phyloP scores from a whole-genome alignment of 768 basidiomycete species.

The Suillus discolor region DNA sequence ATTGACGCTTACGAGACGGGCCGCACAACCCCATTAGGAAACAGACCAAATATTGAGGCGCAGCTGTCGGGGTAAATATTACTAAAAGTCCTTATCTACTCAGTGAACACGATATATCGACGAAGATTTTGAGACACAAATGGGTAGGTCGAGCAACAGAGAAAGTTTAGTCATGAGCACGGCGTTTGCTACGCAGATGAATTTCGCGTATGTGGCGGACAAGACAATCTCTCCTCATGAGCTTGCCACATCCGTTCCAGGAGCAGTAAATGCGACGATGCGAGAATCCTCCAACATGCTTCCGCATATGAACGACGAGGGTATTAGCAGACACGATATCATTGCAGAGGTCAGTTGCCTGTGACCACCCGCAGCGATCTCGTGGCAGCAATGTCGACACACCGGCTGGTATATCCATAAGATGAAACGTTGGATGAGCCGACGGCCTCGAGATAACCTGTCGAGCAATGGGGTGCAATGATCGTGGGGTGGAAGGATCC shows the following conservation, averaged over 20 bases:
- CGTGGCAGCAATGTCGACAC: neutral
- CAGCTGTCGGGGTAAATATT: neutral
- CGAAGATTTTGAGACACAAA: neutral
- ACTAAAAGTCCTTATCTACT: neutral
- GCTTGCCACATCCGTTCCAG: constrained; percentile 4
- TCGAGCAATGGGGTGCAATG: neutral
- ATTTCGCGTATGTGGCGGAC: constrained; percentile 2
- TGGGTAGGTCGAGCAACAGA: neutral
- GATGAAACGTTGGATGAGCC: neutral
- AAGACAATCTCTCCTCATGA: constrained; percentile 4
- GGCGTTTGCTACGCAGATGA: neutral
- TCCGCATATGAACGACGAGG: constrained; percentile 1
- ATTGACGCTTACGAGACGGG: neutral
- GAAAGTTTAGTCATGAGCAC: neutral
- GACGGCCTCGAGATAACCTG: neutral
- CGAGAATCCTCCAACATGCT: neutral
- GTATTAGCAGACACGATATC: neutral
- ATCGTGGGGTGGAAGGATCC: neutral
- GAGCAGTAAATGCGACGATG: neutral
- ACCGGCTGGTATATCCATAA: neutral
- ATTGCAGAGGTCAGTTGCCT: neutral
- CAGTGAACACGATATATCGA: neutral
- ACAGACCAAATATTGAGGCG: too few species aligned
- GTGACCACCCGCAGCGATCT: neutral
- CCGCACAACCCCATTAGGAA: constrained; percentile 1